Evolutionary conservation across 2,329 filamentous ascomycete genomes (phyloP).

Genomic region (Sclerotinia nivalis): DNA sequence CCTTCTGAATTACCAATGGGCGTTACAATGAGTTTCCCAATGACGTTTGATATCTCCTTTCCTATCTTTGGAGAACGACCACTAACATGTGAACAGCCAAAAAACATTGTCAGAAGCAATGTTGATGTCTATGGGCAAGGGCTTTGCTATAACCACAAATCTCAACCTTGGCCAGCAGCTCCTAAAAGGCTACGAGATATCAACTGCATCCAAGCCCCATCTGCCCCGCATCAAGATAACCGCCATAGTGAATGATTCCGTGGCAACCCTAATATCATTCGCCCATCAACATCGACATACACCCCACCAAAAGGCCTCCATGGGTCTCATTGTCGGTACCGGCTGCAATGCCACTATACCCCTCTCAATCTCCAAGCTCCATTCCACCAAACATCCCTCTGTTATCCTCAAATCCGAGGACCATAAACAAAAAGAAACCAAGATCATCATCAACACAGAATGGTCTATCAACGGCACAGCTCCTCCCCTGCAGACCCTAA

Average conservation of each 20-base stretch:
- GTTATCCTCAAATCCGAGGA: constrained; percentile 45
- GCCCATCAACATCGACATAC: constrained; percentile 68
- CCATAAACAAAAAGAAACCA: constrained; percentile 49
- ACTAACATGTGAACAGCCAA: constrained; percentile 45
- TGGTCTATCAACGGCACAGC: constrained; percentile 79
- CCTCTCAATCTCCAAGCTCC: constrained; percentile 62
- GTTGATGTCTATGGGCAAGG: constrained; percentile 70
- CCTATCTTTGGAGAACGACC: background rate
- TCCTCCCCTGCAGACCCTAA: constrained; percentile 61
- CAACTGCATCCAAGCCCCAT: constrained; percentile 42
- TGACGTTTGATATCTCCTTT: constrained; percentile 46
- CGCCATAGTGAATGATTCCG: constrained; percentile 80
- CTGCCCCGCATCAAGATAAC: constrained; percentile 69
- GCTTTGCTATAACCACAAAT: constrained; percentile 62
- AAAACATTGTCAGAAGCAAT: constrained; percentile 61
- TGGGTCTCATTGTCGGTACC: constrained; percentile 81
- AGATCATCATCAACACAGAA: constrained; percentile 79
- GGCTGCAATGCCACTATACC: constrained; percentile 81
- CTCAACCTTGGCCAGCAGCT: constrained; percentile 62
- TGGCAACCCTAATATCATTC: constrained; percentile 76
- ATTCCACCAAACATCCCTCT: constrained; percentile 60
- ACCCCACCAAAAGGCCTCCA: constrained; percentile 64
- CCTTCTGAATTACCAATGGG: constrained; percentile 58
- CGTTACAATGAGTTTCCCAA: constrained; percentile 71
- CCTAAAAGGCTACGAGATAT: constrained; percentile 55